Conservation (phyloP, 1,284 basidiomycete genomes). For the Leccinum griseonigrum region DNA sequence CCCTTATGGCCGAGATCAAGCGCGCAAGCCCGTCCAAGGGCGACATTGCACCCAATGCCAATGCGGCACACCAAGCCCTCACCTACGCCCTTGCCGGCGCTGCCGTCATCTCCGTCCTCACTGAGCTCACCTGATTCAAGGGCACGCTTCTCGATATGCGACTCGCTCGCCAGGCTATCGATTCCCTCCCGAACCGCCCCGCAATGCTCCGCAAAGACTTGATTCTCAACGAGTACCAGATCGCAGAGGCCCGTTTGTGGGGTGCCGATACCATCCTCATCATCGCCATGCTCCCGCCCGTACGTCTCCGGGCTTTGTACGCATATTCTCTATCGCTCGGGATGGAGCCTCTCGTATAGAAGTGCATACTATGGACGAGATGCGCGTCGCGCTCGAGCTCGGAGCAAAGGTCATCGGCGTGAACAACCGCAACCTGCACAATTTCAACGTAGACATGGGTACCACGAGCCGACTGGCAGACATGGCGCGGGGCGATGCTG, state of each 20-base stretch:
- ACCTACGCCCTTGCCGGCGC: conserved; percentile 92
- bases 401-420: conserved; percentile 94
- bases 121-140: conserved; percentile 98
- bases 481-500: conserved; percentile 69
- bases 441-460: conserved; percentile 96
- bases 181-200: conserved; percentile 83
- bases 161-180: conserved; percentile 81
- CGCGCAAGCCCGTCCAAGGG: conserved; percentile 94
- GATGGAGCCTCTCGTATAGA: conserved; percentile 97
- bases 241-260: conserved; percentile 88
- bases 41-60: conserved; percentile 75
- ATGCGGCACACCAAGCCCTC: conserved; percentile 82
- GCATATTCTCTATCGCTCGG: conserved; percentile 77
- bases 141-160: conserved; percentile 92
- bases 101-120: conserved; percentile 91
- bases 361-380: conserved; percentile 93
- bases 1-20: conserved; percentile 93
- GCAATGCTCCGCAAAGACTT: conserved; percentile 99
- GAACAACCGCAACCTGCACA: conserved; percentile 97
- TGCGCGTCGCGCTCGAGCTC: conserved; percentile 82
- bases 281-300: conserved; percentile 86
- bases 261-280: conserved; percentile 96
- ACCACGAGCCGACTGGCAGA: conserved; percentile 91
- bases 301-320: conserved; percentile 79
- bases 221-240: conserved; percentile 92